Evolutionary conservation across 164 flowering plant species (phyloP), one percentile per base, ranked within the genome.

Genomic region (Stephania yunnanensis): DNA sequence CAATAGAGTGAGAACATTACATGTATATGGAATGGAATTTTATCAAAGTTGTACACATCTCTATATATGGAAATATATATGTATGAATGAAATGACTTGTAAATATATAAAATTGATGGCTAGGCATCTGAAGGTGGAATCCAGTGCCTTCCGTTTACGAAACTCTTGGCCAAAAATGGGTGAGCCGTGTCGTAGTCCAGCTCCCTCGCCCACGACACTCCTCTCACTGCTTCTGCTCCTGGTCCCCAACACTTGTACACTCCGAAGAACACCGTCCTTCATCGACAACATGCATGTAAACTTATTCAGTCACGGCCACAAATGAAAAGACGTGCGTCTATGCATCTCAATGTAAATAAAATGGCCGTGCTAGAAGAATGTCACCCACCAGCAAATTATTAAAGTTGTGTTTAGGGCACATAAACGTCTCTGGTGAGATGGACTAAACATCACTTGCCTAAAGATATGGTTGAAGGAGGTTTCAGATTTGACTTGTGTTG

Each of bases 81-180:
- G 61, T 12, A 52, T 52, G 58, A 52, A 52, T 12, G 61, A 53
- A 53, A 53, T 53, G 1, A 53, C 13, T 10, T 13, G 13, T 53
- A 1, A n/a, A n/a, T 20, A 64, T 19, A 64, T n/a, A 64, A 64
- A 8, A 10, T 19, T 2, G 42, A 36, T 1, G 75, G 11, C 44
- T 63, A 73, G 46, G 91, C 91, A 80, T 94, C 95, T 0, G 83
- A 74, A 6, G 94, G 95, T 17, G 87, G 86, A 69, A 95, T 90
- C 97, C 98, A 91, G 81, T 95, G 98, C 78, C 97, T 83, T 22
- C 97, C 97, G 72, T 92, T 94, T 70, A 94, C 97, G 44, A 90
- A 93, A 71, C 98, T 95, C 88, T 93, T 95, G 66, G 68, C 91
- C 0, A 95, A 84, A 70, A 93, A 95, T 2, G 85, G 94, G 76